Base-by-base conservation (phyloP, 805 yeast genomes). In the Candida yuanshanica region DNA sequence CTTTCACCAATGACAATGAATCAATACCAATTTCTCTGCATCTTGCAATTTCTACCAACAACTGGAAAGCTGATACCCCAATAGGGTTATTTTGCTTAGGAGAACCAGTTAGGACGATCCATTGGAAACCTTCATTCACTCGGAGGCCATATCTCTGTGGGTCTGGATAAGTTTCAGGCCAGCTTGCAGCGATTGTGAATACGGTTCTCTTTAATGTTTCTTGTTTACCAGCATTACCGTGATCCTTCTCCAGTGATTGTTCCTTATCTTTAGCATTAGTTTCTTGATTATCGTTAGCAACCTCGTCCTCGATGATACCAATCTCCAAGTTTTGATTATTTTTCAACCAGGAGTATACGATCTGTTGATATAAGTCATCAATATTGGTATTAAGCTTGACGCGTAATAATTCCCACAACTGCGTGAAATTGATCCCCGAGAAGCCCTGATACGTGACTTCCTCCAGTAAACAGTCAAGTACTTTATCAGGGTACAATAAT, bases 21-120 rank as follows among this genome's bases (percentile, higher is more conserved):
- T 74, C 68, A 13, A 83, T 74, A 9, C 93, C 93, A 1, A 58
- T 51, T 0, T 66, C 61, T 20, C 78, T 78, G 23, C 74, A 56
- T 44, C 69, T 72, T 0, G 89, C 84, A 39, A 83, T 79, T 37
- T 74, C 79, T 38, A 77, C 63, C 17, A 83, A 56, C 31, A 83
- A 53, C 17, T 73, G 73, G 51, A 69, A 75, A 12, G 84, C 80
- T 27, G 62, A 58, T 10, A 69, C 74, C 4, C 87, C 88, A 22
- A 83, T 55, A 4, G 68, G 60, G 37, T 72, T 67, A 50, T 74
- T 77, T 27, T 71, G 67, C 43, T 69, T 68, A 24, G 71, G 69
- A 24, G 72, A 69, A 12, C 84, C 85, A 0, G 86, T 75, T 32
- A 83, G 59, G 37, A 67, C 69, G 14, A 68, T 51, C 70, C 84